A percentile compares a stretch with the other conserved stretches of the same genome.
Conservation (phyloP, 1,284 basidiomycete genomes). For the Sanghuangporus baumii region DNA sequence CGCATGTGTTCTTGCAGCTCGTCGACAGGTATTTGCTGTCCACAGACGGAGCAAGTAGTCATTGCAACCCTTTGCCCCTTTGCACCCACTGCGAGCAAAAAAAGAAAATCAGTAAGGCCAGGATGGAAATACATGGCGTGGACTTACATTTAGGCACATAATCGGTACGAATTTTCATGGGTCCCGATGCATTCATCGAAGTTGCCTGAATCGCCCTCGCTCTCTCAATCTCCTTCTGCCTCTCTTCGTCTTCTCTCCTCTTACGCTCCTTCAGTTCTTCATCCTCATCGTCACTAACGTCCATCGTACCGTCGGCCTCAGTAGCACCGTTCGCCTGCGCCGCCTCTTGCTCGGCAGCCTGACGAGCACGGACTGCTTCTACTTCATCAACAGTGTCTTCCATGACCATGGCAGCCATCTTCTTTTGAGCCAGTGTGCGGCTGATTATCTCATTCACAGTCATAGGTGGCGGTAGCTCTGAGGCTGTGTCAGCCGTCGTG, state of each 20-base stretch:
- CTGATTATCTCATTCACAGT: constrained; percentile 91
- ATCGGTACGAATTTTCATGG: constrained; percentile 96
- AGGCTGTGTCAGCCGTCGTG: constrained; percentile 84
- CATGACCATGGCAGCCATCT: constrained; percentile 98
- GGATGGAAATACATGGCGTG: constrained; percentile 7
- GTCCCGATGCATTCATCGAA: constrained; percentile 67
- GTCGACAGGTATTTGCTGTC: constrained; percentile 89
- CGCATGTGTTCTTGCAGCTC: constrained; percentile 98
- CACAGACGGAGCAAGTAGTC: constrained; percentile 90
- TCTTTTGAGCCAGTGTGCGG: constrained; percentile 95
- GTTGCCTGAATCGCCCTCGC: constrained; percentile 76
- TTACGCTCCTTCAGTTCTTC: constrained; percentile 59
- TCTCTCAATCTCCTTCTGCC: constrained; percentile 68
- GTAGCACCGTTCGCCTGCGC: constrained; percentile 58
- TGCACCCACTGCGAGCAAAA: constrained; percentile 46
- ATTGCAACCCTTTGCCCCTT: constrained; percentile 65
- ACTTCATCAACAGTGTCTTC: constrained; percentile 85
- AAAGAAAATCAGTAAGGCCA: constrained; percentile 15
- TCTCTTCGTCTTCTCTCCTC: constrained; percentile 72
- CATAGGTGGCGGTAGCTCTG: constrained; percentile 93
- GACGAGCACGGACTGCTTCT: constrained; percentile 71
- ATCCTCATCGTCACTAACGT: constrained; percentile 73
- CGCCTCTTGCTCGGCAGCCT: constrained; percentile 75
- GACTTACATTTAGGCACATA: constrained; percentile 90
- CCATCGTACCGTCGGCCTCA: constrained; percentile 64